These are phyloP conservation scores for Chrysoporthe austroafricana DNA, from an alignment of 2,329 filamentous ascomycete species.

Conservation along the genomic window DNA sequence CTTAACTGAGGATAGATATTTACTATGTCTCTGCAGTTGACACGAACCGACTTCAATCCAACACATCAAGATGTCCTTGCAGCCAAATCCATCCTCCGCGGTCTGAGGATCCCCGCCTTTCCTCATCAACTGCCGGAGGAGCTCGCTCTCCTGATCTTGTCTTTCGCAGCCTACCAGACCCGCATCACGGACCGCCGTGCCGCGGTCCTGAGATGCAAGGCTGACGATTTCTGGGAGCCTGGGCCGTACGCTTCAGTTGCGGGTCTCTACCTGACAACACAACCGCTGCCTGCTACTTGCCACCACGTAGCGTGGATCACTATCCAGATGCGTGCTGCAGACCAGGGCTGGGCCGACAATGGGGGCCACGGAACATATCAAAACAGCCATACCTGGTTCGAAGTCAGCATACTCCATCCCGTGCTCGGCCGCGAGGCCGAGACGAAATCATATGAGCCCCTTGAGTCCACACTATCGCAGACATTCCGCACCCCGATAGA, in stretches of 20 bases:
- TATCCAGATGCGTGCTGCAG: constrained; percentile 31
- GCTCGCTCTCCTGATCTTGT: constrained; percentile 5
- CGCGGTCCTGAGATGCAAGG: neutral
- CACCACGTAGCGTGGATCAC: constrained; percentile 24
- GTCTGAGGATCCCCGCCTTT: neutral
- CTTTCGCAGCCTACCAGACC: constrained; percentile 2
- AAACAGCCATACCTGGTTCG: constrained; percentile 33
- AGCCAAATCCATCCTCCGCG: neutral
- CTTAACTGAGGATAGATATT: neutral
- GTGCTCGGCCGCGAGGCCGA: neutral
- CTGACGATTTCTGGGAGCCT: constrained; percentile 9
- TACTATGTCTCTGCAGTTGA: neutral
- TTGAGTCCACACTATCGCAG: neutral
- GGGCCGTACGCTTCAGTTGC: constrained; percentile 11
- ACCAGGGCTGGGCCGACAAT: constrained; percentile 31
- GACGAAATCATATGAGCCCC: neutral
- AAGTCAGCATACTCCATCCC: constrained; percentile 31
- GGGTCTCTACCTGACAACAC: constrained; percentile 13
- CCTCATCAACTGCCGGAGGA: constrained; percentile 1
- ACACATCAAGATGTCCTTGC: constrained; percentile 6
- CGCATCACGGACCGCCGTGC: neutral
- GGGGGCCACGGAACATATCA: constrained; percentile 30
- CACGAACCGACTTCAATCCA: constrained; percentile 3
- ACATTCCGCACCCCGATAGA: constrained; percentile 3
- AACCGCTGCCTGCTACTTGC: neutral